These are phyloP conservation scores for Vanrija sp. DNA, from an alignment of 1,284 basidiomycete species.

Conservation along the genomic window DNA sequence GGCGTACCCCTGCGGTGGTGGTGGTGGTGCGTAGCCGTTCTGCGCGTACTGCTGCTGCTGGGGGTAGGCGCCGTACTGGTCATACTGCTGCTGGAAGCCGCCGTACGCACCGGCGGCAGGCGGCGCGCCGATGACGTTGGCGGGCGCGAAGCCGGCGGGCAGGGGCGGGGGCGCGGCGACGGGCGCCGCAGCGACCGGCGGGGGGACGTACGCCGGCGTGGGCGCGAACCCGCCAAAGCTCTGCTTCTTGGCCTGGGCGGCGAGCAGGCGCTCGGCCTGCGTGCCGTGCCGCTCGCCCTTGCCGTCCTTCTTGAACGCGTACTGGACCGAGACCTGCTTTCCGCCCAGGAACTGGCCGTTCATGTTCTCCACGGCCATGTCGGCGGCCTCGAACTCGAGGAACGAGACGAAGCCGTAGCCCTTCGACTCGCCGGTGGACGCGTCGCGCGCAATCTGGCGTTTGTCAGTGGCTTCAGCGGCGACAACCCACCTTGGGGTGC, in stretches of 20 bases:
- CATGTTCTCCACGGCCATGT: slow-evolving; percentile 94
- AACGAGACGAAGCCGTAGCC: slow-evolving; percentile 96
- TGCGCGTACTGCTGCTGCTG: slow-evolving; percentile 21
- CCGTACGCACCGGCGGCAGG: slow-evolving; percentile 12
- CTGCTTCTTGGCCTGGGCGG: slow-evolving; percentile 74
- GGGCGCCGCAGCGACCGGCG: slow-evolving; percentile 48
- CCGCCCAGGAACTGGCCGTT: slow-evolving; percentile 97
- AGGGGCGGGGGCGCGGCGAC: slow-evolving; percentile 5
- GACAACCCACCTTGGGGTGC: slow-evolving; percentile 79
- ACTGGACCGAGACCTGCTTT: slow-evolving; percentile 92
- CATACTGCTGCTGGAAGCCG: neutral
- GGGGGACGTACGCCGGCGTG: slow-evolving; percentile 31
- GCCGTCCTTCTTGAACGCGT: slow-evolving; percentile 98
- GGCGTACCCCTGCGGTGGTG: slow-evolving; percentile 8
- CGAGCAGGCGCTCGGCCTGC: slow-evolving; percentile 86
- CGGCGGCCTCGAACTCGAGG: slow-evolving; percentile 94
- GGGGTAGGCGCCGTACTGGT: slow-evolving; percentile 17
- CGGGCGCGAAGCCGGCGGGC: slow-evolving; percentile 51
- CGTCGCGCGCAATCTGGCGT: slow-evolving; percentile 80
- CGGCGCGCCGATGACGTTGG: slow-evolving; percentile 17
- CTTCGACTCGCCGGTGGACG: slow-evolving; percentile 77
- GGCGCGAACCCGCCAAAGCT: slow-evolving; percentile 51
- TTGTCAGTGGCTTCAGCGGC: neutral
- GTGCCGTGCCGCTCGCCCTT: slow-evolving; percentile 97
- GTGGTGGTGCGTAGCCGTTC: slow-evolving; percentile 11